Evolutionary conservation across 208 protist genomes (phyloP), one percentile per base, ranked within the genome.

Genomic region (Leishmania amazonensis): DNA sequence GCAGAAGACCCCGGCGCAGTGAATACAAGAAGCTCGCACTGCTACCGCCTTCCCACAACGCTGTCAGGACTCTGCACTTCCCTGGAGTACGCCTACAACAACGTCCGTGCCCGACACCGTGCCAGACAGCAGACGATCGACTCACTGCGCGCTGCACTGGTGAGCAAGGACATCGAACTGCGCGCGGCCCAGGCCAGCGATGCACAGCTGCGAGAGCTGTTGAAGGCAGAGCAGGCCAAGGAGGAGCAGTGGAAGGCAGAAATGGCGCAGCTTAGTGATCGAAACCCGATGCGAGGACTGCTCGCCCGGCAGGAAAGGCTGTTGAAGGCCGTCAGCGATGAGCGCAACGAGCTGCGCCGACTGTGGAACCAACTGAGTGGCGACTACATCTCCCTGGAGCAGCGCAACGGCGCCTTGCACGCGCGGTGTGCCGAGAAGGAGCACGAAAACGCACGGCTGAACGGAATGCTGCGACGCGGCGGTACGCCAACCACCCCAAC

Each of bases 401-500:
- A 87, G 51, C 90, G 91, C 77, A 96, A 95, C 75, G 91, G 86
- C 19, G 76, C 87, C 54, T 80, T 96, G 84, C 93, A 96, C 81
- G 91, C 90, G 68, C 91, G 93, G 15, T 96, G 93, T 68, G 85
- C 89, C 1, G 87, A 77, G 53, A 95, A 95, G 76, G 93, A 94
- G 81, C 86, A 90, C 74, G 89, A 93, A 76, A 94, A 93, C 75
- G 89, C 89, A 72, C 83, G 87, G 72, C 85, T 96, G 17, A 83
- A 78, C 53, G 91, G 89, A 28, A 80, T 91, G 64, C 49, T 86
- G 75, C 78, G 73, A 58, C 83, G 83, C 21, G 40, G 75, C 38
- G 64, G 60, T 13, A 9, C 60, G 21, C 9, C 70, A 45, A 53
- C 24, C 45, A 54, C 70, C 9, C 13, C 70, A 54, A 21, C 70